phyloP scores from a whole-genome alignment of 495 filamentous ascomycete species.

The Aspergillus carlsbadensis region DNA sequence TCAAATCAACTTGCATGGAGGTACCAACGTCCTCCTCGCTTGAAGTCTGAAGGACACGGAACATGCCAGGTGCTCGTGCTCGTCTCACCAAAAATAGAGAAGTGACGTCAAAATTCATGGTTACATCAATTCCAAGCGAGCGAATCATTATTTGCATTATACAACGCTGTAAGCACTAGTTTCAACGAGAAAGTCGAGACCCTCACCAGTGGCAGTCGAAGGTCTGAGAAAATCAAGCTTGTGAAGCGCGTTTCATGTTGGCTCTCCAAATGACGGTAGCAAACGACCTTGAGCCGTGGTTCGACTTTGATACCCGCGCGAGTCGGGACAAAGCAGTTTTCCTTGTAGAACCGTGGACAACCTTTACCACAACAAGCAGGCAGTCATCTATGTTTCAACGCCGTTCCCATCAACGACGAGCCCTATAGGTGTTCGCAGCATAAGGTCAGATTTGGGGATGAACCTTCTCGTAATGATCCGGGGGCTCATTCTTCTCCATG shows the following conservation, averaged over 20 bases:
- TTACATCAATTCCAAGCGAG: neutral
- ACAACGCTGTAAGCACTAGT: neutral
- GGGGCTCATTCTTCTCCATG: too few relatives aligned
- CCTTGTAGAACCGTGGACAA: too few relatives aligned
- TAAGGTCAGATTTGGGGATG: too few relatives aligned
- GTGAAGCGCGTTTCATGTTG: conserved; percentile 1
- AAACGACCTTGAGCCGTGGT: neutral
- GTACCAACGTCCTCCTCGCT: neutral
- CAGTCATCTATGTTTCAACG: too few relatives aligned
- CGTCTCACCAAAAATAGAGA: conserved; percentile 16
- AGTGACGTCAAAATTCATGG: conserved; percentile 11
- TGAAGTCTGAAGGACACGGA: neutral
- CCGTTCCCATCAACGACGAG: too few relatives aligned
- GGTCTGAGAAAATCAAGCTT: neutral
- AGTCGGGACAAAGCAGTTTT: too few relatives aligned
- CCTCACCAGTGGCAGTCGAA: neutral
- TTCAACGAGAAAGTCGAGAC: neutral
- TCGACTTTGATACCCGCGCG: neutral
- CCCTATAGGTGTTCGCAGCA: too few relatives aligned
- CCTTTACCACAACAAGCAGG: too few relatives aligned
- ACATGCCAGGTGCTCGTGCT: neutral
- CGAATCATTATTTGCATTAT: neutral
- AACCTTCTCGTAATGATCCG: too few relatives aligned
- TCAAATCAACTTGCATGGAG: neutral
- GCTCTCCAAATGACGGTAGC: neutral